Evolutionary conservation across 2,329 filamentous ascomycete species (phyloP), one percentile per base, ranked within the genome.

Genomic region (Fusarium stilboides): DNA sequence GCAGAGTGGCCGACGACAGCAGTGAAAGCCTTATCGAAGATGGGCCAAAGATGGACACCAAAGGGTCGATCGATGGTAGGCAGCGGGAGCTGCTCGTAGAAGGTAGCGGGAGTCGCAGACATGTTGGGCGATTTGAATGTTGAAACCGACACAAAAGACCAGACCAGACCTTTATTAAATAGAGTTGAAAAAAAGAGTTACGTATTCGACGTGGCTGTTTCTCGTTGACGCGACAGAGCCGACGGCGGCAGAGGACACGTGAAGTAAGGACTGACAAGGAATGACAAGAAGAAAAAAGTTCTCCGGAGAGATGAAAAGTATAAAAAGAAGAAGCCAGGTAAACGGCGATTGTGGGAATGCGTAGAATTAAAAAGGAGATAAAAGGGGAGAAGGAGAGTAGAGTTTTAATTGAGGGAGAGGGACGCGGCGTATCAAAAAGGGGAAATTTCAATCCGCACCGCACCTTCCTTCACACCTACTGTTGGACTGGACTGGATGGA

Each of bases 31-130:
- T 94, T 93, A 84, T 91, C 92, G 88, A 98, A 98, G 82, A 97
- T 89, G 75, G 95, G 94, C 96, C 96, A 98, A 81, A 98, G 84
- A 69, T 92, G 87, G 73, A 98, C 85, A 80, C 95, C 96, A 77
- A 98, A 98, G 34, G 95, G 95, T 70, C 92, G 90, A 80, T 98
- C 94, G 81, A 98, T 86, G 67, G 94, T 94, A 58, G 95, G 95
- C 72, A 89, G 79, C 78, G 93, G 86, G 66, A 90, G 76, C 74
- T 86, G 81, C 77, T 87, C 84, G 81, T 81, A 85, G 70, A 87
- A 83, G 68, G 82, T 80, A 62, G 83, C 77, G 57, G 83, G 78
- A 52, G 76, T 70, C 52, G 75, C 68, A 57, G 79, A 79, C 78
- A 81, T 82, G 77, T 65, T 73, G 74, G 74, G 71, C 65, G 62